Conservation (phyloP, 1,284 basidiomycete genomes). For the Veloporphyrellus conicus region DNA sequence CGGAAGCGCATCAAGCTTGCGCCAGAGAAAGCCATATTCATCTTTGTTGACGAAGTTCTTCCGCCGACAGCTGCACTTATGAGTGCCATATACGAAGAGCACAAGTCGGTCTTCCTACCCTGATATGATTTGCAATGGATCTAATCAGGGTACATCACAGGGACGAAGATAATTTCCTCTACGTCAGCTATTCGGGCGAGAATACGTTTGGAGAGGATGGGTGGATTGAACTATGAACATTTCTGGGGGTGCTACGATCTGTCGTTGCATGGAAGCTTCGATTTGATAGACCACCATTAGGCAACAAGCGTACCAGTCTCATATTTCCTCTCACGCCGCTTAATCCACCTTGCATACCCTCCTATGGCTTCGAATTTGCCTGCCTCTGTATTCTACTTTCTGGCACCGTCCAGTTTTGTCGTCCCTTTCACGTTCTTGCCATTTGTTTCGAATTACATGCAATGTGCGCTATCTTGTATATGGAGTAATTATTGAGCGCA, state of each 20-base stretch:
- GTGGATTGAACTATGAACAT: slow-evolving; percentile 45
- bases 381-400: slow-evolving; percentile 28
- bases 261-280: slow-evolving; percentile 22
- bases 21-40: slow-evolving; percentile 99
- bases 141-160: slow-evolving; percentile 40
- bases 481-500: slow-evolving; percentile 4
- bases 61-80: slow-evolving; percentile 98
- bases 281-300: slow-evolving; percentile 26
- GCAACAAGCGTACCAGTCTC: slow-evolving; percentile 24
- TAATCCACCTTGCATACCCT: slow-evolving; percentile 27
- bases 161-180: slow-evolving; percentile 95
- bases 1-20: slow-evolving; percentile 99
- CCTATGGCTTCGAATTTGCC: slow-evolving; percentile 17
- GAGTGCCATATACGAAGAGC: slow-evolving; percentile 99
- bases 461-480: slow-evolving; percentile 10
- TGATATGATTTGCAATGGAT: slow-evolving; percentile 3
- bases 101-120: slow-evolving; percentile 74
- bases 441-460: slow-evolving; percentile 14
- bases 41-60: slow-evolving; percentile 97
- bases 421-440: slow-evolving; percentile 1
- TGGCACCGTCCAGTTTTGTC: slow-evolving; percentile 7
- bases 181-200: slow-evolving; percentile 95
- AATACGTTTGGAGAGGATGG: slow-evolving; percentile 80
- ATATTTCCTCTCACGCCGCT: slow-evolving; percentile 4
- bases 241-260: slow-evolving; percentile 22